These are phyloP conservation scores for Lithospermum erythrorhizon DNA, from an alignment of 257 asterid genomes.

Conservation along the genomic window DNA sequence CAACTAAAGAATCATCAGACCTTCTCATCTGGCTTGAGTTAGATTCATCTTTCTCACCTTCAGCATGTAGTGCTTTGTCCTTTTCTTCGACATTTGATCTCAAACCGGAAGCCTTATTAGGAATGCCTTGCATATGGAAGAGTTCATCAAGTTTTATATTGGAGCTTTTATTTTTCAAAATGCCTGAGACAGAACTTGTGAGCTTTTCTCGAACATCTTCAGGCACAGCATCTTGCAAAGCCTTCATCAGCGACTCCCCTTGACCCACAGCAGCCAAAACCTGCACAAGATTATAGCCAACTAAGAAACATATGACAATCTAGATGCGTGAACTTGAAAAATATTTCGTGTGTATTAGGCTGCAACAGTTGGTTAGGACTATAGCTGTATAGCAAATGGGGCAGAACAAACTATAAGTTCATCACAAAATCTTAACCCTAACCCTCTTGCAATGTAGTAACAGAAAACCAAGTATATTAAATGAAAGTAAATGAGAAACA, in stretches of 20 bases:
- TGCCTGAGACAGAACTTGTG: conserved; percentile 58
- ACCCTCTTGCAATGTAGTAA: neutral
- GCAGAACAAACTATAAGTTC: neutral
- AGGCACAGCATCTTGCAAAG: conserved; percentile 96
- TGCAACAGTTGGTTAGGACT: too few relatives aligned
- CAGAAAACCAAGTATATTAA: neutral
- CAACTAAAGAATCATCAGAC: conserved; percentile 27
- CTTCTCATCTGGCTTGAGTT: conserved; percentile 23
- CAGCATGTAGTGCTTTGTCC: conserved; percentile 12
- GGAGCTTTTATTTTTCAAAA: conserved; percentile 45
- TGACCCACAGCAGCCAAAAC: conserved; percentile 76
- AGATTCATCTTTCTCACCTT: conserved; percentile 24
- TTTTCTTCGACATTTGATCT: conserved; percentile 31
- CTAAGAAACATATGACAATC: neutral
- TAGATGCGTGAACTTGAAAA: too few relatives aligned
- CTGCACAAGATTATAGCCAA: conserved; percentile 24
- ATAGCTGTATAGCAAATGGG: too few relatives aligned
- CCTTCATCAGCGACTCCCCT: conserved; percentile 78
- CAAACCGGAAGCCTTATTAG: conserved; percentile 30
- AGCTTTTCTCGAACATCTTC: conserved; percentile 87
- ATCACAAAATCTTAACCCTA: neutral
- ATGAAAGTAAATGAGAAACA: neutral
- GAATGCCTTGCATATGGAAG: conserved; percentile 24
- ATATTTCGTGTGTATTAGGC: too few relatives aligned
- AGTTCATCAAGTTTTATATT: conserved; percentile 46